Base-by-base conservation (phyloP, 345 rosid species). In the Hypericum androsaemum region DNA sequence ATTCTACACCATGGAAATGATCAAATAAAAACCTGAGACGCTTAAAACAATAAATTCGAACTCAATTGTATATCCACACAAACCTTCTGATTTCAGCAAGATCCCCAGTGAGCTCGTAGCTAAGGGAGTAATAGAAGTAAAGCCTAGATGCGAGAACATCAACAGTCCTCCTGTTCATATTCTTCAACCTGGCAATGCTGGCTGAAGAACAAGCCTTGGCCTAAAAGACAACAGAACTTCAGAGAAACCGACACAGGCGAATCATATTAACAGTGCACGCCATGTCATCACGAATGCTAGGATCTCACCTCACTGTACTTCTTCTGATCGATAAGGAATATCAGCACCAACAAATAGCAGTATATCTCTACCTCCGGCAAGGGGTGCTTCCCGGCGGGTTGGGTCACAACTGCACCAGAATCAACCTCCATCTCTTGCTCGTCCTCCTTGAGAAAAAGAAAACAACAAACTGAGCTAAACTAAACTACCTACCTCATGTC, bases 361-460 rank as follows among this genome's bases (percentile, higher is more conserved):
- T 75, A 83, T 12, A 86, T 71, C 68, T 89, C 95, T 7, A 89
- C 75, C 68, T 89, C 95, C 0, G 79, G 94, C 49, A 82, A 63
- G 40, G 74, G 43, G 52, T 81, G 84, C 53, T 86, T 86, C 8
- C 22, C 61, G 45, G 79, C 62, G 70, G 78, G 69, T 68, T 75
- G 80, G 3, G 66, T 50, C 60, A 53, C 71, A 0, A 86, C 77
- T 15, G 84, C 72, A 0, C 86, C 90, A 2, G 81, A 77, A 64
- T 86, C 97, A 58, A 86, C 94, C 80, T 86, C 94, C 97, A 86
- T 83, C 44, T 83, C 94, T 57, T 75, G 90, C 49, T 75, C 94
- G 72, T 80, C 80, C 45, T 73, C 78, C 95, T 83, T 51, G 54
- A 39, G 41, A 60, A 59, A 22, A 3, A 14, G 12, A 10, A 43